Evolutionary conservation across 257 asterid genomes (phyloP).

Genomic region (Solanum sitiens): DNA sequence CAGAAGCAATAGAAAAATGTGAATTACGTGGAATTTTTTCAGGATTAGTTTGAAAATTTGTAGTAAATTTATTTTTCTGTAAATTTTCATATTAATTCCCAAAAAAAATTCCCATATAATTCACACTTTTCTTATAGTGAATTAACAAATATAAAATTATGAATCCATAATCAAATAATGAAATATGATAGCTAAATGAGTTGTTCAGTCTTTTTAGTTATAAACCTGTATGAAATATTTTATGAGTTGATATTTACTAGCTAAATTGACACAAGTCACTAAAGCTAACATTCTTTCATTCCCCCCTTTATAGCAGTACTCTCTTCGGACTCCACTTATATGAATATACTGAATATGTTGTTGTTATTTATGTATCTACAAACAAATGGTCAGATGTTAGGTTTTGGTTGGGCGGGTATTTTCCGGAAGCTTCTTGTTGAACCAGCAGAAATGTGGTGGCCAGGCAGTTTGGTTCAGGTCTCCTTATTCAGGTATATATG

Average conservation of each 20-base stretch:
- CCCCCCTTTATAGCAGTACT: not conserved
- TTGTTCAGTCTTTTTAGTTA: not conserved
- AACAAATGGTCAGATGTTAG: conserved; percentile 23
- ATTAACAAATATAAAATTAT: not conserved
- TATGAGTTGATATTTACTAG: not conserved
- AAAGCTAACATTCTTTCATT: not conserved
- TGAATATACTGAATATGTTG: not conserved
- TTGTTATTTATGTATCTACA: not conserved
- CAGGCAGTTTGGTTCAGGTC: conserved; percentile 34
- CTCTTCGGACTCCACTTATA: not conserved
- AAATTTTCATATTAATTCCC: no score
- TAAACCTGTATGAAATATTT: not conserved
- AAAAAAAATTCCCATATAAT: no score
- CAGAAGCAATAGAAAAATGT: no score
- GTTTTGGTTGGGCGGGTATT: conserved; percentile 62
- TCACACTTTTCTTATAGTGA: no score
- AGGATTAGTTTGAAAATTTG: no score
- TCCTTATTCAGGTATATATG: conserved; percentile 39
- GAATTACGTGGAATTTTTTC: no score
- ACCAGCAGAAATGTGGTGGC: conserved; percentile 72
- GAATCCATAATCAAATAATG: not conserved
- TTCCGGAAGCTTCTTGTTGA: conserved; percentile 38
- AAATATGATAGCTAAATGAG: not conserved
- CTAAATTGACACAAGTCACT: not conserved
- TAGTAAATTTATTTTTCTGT: no score